Conservation (phyloP, 1,284 basidiomycete genomes). For the Coniferiporia sulphurascens region DNA sequence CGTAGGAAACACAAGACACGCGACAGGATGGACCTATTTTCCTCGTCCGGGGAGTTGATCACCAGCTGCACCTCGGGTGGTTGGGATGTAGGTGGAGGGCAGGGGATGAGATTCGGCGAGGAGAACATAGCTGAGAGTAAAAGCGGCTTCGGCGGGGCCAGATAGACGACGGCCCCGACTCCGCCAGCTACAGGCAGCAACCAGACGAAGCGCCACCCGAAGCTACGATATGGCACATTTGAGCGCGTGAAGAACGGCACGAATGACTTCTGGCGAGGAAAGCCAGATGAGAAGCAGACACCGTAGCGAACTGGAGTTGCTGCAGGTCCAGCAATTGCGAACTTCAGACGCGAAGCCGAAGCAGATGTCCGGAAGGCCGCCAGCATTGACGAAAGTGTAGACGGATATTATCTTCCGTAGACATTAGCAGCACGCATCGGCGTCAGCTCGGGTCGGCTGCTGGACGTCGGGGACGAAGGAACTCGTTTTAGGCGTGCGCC, state of each 20-base stretch:
- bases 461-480: neutral
- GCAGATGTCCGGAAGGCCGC: constrained; percentile 6
- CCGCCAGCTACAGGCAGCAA: constrained; percentile 53
- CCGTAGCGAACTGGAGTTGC: neutral
- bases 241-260: constrained; percentile 26
- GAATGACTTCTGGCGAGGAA: constrained; percentile 19
- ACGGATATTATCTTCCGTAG: neutral
- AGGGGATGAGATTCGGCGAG: constrained; percentile 62
- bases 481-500: neutral
- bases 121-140: constrained; percentile 45
- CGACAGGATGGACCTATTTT: constrained; percentile 40
- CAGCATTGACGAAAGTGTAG: constrained; percentile 13
- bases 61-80: constrained; percentile 28
- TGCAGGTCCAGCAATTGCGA: neutral
- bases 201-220: constrained; percentile 42
- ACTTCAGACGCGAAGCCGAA: constrained; percentile 1
- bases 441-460: neutral
- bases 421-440: constrained; percentile 9
- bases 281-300: constrained; percentile 1
- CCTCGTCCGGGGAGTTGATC: constrained; percentile 60
- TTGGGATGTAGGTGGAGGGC: constrained; percentile 27
- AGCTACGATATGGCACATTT: constrained; percentile 25
- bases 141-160: constrained; percentile 38
- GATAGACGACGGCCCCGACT: constrained; percentile 38
- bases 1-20: constrained; percentile 43